phyloP scores from a whole-genome alignment of 164 flowering plant genomes.

The Malania oleifera region DNA sequence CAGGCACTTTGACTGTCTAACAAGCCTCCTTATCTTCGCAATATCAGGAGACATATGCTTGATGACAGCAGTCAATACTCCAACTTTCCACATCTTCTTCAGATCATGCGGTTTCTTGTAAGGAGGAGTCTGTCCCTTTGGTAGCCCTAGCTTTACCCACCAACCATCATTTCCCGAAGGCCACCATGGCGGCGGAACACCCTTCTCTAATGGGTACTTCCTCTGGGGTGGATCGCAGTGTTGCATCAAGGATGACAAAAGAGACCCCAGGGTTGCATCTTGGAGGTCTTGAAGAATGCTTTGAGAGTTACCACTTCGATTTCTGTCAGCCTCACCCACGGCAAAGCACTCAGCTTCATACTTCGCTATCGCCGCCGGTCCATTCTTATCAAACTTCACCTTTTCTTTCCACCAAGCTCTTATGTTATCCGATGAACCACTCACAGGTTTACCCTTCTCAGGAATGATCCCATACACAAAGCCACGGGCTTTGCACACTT shows the following conservation, averaged over 20 bases:
- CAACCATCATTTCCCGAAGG: constrained; percentile 59
- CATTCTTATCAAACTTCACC: constrained; percentile 68
- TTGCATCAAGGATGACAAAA: constrained; percentile 61
- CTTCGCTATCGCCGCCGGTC: constrained; percentile 61
- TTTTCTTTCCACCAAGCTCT: constrained; percentile 78
- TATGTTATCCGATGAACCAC: constrained; percentile 56
- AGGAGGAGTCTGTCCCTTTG: constrained; percentile 44
- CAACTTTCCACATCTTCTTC: constrained; percentile 72
- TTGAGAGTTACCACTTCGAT: constrained; percentile 32
- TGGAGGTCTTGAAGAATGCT: constrained; percentile 56
- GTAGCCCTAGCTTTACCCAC: constrained; percentile 50
- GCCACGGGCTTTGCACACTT: constrained; percentile 67
- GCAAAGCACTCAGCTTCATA: constrained; percentile 53
- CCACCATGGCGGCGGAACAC: constrained; percentile 71
- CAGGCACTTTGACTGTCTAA: constrained; percentile 69
- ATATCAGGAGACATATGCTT: constrained; percentile 94
- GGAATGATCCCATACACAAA: constrained; percentile 63
- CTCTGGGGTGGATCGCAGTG: constrained; percentile 58
- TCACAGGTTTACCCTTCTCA: constrained; percentile 63
- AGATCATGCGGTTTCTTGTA: constrained; percentile 69
- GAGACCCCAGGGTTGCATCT: constrained; percentile 58
- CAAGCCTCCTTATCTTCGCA: constrained; percentile 67
- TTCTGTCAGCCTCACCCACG: constrained; percentile 27
- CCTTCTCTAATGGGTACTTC: constrained; percentile 54
- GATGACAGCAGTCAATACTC: constrained; percentile 70